Conservation (phyloP, 306 rosid species). For the Cucurbita ficifolia region DNA sequence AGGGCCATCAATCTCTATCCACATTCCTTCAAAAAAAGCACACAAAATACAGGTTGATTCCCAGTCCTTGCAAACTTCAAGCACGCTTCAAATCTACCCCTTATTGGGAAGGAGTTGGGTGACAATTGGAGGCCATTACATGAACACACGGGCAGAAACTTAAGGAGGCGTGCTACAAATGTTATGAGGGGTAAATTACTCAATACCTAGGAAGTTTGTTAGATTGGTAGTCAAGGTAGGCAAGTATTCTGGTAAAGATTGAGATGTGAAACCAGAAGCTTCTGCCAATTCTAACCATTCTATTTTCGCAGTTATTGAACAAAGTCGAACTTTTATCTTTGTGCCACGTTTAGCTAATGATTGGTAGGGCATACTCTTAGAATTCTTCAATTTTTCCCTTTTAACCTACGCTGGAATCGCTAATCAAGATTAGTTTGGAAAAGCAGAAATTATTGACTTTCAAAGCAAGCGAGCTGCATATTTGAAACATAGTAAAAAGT, state of each 20-base stretch:
- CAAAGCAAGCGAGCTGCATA: neutral
- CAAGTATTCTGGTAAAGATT: neutral
- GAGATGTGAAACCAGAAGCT: neutral
- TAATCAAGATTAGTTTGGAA: neutral
- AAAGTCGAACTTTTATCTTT: neutral
- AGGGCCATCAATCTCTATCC: neutral
- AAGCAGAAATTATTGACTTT: neutral
- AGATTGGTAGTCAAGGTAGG: too few species aligned
- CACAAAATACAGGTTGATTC: too few species aligned
- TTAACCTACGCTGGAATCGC: neutral
- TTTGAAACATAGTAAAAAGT: neutral
- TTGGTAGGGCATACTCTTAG: neutral
- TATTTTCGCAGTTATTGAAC: neutral
- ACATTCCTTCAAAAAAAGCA: too few species aligned
- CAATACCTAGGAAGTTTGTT: too few species aligned
- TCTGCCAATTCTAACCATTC: neutral
- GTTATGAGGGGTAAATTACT: neutral
- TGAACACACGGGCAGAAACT: neutral
- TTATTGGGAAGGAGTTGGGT: neutral
- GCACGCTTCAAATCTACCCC: neutral
- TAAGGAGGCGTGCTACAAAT: neutral
- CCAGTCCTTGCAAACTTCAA: neutral
- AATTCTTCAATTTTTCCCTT: neutral
- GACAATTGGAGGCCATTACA: neutral
- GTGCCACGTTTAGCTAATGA: too few species aligned